Evolutionary conservation across 495 filamentous ascomycete species (phyloP).

Genomic region (Astrocystis sublimbata): DNA sequence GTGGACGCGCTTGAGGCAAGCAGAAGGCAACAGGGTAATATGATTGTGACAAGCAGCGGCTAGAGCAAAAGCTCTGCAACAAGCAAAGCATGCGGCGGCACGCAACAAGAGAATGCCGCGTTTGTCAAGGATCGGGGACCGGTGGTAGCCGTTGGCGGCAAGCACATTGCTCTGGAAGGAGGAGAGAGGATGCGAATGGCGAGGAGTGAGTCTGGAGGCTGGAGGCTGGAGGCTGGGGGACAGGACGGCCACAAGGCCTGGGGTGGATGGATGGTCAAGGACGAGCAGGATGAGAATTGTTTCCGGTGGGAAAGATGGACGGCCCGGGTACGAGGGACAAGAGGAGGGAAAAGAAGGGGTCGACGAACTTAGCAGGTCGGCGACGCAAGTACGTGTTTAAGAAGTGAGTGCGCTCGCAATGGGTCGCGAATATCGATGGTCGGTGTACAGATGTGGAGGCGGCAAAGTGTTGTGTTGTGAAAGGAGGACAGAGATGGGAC

Average conservation of each 20-base stretch:
- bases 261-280: slow-evolving; percentile 22
- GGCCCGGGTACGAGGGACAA: slow-evolving; percentile 12
- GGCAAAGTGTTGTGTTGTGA: slow-evolving; percentile 6
- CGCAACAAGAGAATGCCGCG: slow-evolving; percentile 24
- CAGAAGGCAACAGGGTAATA: slow-evolving; percentile 33
- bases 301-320: slow-evolving; percentile 22
- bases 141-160: slow-evolving; percentile 38
- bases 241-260: slow-evolving; percentile 27
- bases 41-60: slow-evolving; percentile 32
- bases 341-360: slow-evolving; percentile 31
- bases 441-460: slow-evolving; percentile 18
- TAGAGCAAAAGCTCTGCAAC: slow-evolving; percentile 36
- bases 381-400: slow-evolving; percentile 22
- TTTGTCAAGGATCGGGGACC: slow-evolving; percentile 36
- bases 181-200: slow-evolving; percentile 29
- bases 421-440: slow-evolving; percentile 19
- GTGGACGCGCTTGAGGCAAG: slow-evolving; percentile 31
- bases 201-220: too few species aligned
- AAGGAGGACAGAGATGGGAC: slow-evolving; percentile 18
- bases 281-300: slow-evolving; percentile 23
- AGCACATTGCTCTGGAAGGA: slow-evolving; percentile 29
- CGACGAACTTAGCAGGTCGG: slow-evolving; percentile 43
- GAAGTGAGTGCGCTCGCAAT: slow-evolving; percentile 3
- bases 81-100: slow-evolving; percentile 34
- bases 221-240: slow-evolving; percentile 22